These are phyloP conservation scores for Rostrohypoxylon terebratum DNA, from an alignment of 495 filamentous ascomycete genomes.

Conservation along the genomic window DNA sequence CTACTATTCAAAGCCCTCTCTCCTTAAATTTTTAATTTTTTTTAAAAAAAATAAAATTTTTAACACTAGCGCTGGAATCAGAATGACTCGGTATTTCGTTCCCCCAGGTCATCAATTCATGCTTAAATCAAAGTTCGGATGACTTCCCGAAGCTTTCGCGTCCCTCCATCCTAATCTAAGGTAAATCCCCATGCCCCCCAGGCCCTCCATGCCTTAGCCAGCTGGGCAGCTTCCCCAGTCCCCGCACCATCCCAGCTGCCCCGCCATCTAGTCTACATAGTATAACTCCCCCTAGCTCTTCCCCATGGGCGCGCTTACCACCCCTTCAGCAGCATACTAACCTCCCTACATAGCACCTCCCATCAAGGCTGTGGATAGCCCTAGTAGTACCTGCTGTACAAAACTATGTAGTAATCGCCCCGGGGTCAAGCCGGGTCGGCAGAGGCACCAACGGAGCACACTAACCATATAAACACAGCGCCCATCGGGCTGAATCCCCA, in stretches of 20 bases:
- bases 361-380: neutral
- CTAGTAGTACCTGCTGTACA: no score
- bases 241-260: neutral
- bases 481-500: neutral
- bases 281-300: neutral
- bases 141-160: neutral
- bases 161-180: neutral
- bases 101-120: neutral
- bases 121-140: neutral
- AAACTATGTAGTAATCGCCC: neutral
- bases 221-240: neutral
- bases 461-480: neutral
- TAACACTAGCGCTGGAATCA: neutral
- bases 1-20: no score
- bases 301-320: conserved; percentile 1
- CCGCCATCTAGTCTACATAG: neutral
- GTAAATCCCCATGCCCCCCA: neutral
- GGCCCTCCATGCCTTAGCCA: no score
- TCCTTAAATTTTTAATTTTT: neutral
- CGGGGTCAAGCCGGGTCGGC: neutral
- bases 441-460: neutral
- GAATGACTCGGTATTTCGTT: neutral
- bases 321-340: neutral
- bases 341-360: neutral
- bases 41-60: neutral